Percentiles rank a stretch among this genome's conserved stretches.
Evolutionary conservation across 2,329 filamentous ascomycete species (phyloP).

Genomic region (Lachnellula suecica): DNA sequence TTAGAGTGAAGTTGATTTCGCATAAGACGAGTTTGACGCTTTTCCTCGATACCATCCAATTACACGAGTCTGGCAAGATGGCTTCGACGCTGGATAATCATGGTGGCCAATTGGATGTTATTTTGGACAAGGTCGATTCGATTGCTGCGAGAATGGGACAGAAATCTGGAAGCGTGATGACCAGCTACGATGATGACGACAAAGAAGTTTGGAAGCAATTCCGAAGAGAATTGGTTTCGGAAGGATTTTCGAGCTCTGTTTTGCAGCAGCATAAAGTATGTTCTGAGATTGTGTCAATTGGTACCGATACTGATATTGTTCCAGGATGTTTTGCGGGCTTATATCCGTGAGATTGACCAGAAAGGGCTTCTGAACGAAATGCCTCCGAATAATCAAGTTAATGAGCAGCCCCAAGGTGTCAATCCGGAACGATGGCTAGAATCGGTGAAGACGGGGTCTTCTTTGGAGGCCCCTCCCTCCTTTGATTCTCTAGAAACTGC

Average conservation of each 20-base stretch:
- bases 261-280: slow-evolving; percentile 57
- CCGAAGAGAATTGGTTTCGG: slow-evolving; percentile 54
- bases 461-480: slow-evolving; percentile 16
- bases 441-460: slow-evolving; percentile 14
- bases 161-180: slow-evolving; percentile 36
- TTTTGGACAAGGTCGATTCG: slow-evolving; percentile 60
- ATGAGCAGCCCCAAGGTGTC: slow-evolving; percentile 27
- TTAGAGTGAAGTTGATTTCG: slow-evolving; percentile 44
- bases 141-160: slow-evolving; percentile 53
- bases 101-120: slow-evolving; percentile 45
- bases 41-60: slow-evolving; percentile 58
- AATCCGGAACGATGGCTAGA: slow-evolving; percentile 27
- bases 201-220: slow-evolving; percentile 59
- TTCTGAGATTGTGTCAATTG: slow-evolving; percentile 1
- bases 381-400: slow-evolving; percentile 30
- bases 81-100: slow-evolving; percentile 27
- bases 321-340: slow-evolving; percentile 58
- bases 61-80: slow-evolving; percentile 46
- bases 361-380: slow-evolving; percentile 52
- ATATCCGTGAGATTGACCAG: slow-evolving; percentile 59
- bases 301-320: background rate
- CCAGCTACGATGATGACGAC: slow-evolving; percentile 40
- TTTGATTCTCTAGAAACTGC: slow-evolving; percentile 21
- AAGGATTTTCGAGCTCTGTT: slow-evolving; percentile 57
- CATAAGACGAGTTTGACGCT: slow-evolving; percentile 53